Base-by-base conservation (phyloP, 2,329 filamentous ascomycete genomes). In the Xylaria digitata region DNA sequence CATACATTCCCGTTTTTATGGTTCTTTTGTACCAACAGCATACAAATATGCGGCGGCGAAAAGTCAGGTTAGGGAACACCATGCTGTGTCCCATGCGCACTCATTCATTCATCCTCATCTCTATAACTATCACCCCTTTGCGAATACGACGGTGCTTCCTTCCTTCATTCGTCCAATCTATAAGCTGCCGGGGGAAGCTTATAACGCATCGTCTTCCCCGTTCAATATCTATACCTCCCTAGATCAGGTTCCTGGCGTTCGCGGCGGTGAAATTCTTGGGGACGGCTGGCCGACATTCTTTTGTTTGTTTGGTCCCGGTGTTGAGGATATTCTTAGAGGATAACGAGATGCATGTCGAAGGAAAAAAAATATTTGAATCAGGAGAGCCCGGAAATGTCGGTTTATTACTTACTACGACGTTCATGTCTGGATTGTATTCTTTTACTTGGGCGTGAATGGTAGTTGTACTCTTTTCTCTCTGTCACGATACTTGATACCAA, bases 401-500 rank as follows among this genome's bases (percentile, higher is more conserved):
- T 32, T 8, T 56, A 45, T 19, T 56, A 23, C 19, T 23, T 45
- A 9, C 8, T 37, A 1, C 6, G 6, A 9, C 34, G 15, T 13
- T 19, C 23, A 21, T 32, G 6, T 43, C 55, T 49, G 23, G 6
- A 7, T 15, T 40, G 37, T 40, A 15, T 40, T 15, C 43, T 40
- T 30, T 40, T 53, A 15, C 30, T 11, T 4, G 30, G 49, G 49
- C 30, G 32, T 30, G 13, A 13, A 0, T 50, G 5, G 30, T 42
- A 7, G 11, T 6, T 42, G 45, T 19, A 26, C 13, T 15, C 42
- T 32, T 59, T 13, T 26, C 21, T 50, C n/a, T 11, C 37, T 50
- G 21, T 40, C 34, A 50, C 21, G 45, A 59, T 49, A 59, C 32
- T 59, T 50, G 56, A 59, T 59, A 59, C 56, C 56, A 49, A 40